Conservation (phyloP, 1,284 basidiomycete species). For the Agroathelia rolfsii region DNA sequence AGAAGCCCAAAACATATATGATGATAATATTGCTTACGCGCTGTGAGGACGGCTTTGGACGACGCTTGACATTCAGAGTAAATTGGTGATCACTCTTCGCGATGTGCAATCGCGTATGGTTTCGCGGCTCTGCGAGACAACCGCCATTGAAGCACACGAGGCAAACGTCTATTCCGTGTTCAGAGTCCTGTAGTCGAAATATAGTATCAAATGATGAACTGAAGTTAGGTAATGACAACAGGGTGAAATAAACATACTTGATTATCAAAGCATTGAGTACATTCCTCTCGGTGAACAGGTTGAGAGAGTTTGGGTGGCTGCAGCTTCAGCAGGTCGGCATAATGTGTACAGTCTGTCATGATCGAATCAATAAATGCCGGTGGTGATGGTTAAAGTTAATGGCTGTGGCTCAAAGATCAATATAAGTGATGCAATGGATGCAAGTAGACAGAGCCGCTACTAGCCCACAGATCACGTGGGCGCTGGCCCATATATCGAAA, state of each 20-base stretch:
- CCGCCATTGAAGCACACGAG: constrained; percentile 91
- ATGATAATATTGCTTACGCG: constrained; percentile 41
- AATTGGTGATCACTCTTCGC: constrained; percentile 68
- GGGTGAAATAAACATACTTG: constrained; percentile 55
- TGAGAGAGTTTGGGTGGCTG: constrained; percentile 30
- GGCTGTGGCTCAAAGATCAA: too few relatives aligned
- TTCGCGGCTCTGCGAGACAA: constrained; percentile 53
- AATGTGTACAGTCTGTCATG: constrained; percentile 26
- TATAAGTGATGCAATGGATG: too few relatives aligned
- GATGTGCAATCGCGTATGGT: constrained; percentile 68
- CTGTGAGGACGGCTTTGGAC: constrained; percentile 54
- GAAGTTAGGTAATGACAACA: constrained; percentile 1
- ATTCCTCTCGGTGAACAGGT: constrained; percentile 77
- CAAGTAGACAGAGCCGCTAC: too few relatives aligned
- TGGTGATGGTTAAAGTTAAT: too few relatives aligned
- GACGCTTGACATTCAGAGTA: constrained; percentile 78
- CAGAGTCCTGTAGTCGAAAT: constrained; percentile 43
- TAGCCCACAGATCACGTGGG: too few relatives aligned
- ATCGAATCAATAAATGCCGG: too few relatives aligned
- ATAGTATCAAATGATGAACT: constrained; percentile 6
- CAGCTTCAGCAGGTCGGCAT: constrained; percentile 28
- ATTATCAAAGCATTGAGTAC: constrained; percentile 93
- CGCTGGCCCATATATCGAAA: too few relatives aligned
- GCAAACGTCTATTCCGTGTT: constrained; percentile 83
- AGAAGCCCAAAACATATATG: constrained; percentile 1